Evolutionary conservation across 2,329 filamentous ascomycete genomes (phyloP).

Genomic region (Ophiocordyceps unilateralis): DNA sequence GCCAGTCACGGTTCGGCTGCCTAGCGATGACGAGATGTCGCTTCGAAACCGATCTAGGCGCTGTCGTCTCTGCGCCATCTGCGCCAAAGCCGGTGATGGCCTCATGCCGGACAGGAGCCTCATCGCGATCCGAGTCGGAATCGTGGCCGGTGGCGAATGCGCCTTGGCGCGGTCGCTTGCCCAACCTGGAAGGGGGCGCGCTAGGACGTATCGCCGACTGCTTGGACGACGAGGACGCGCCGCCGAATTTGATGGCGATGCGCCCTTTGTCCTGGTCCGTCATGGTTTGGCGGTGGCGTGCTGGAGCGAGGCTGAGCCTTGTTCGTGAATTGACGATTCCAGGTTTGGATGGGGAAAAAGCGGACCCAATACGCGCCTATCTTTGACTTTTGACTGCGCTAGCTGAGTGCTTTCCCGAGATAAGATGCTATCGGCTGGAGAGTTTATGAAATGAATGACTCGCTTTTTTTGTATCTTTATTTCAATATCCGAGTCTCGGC

Average conservation of each 20-base stretch:
- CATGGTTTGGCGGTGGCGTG: slow-evolving; percentile 14
- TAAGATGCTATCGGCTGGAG: no score
- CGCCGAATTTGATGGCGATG: slow-evolving; percentile 32
- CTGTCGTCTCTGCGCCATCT: slow-evolving; percentile 19
- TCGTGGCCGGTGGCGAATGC: slow-evolving; percentile 25
- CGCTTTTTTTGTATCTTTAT: no score
- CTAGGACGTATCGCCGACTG: slow-evolving; percentile 9
- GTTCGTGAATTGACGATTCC: neutral
- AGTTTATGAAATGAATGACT: no score
- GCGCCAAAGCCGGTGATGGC: slow-evolving; percentile 31
- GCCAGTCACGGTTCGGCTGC: slow-evolving; percentile 46
- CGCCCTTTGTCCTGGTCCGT: slow-evolving; percentile 18
- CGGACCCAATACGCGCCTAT: no score
- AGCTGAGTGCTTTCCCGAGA: no score
- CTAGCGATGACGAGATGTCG: slow-evolving; percentile 37
- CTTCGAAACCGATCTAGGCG: slow-evolving; percentile 10
- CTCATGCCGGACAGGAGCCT: slow-evolving; percentile 19
- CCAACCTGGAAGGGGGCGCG: slow-evolving; percentile 22
- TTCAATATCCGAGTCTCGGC: no score
- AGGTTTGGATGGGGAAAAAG: no score
- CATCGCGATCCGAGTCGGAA: slow-evolving; percentile 20
- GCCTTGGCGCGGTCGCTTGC: slow-evolving; percentile 28
- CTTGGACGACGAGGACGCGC: no score
- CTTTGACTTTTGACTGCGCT: no score
- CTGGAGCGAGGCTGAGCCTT: neutral